Conservation (phyloP, 441 rosid genomes). For the Jatropha multifida region DNA sequence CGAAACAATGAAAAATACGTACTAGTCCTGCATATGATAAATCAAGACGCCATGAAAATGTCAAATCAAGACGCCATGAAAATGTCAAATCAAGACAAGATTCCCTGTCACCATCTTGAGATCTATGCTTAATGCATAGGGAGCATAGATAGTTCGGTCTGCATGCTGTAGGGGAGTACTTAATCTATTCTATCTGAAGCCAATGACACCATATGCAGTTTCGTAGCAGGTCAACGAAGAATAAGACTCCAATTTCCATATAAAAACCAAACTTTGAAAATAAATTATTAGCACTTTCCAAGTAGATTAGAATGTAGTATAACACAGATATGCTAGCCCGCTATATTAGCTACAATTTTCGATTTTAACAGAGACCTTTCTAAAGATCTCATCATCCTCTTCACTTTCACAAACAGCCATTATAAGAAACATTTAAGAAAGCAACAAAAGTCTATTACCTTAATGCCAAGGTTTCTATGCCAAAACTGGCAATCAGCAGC, state of each 20-base stretch:
- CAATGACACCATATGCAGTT: not conserved
- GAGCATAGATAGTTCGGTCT: not conserved
- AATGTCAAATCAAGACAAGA: not conserved
- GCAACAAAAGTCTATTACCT: constrained; percentile 43
- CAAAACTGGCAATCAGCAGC: constrained; percentile 99
- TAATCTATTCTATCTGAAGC: not conserved
- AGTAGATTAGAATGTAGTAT: not conserved
- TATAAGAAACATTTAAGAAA: constrained; percentile 1
- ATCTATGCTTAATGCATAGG: not conserved
- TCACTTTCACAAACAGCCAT: constrained; percentile 1
- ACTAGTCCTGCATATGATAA: not conserved
- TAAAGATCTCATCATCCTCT: not conserved
- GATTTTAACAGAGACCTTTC: not conserved
- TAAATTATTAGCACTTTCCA: not conserved
- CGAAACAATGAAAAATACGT: not conserved
- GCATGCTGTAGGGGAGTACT: not conserved
- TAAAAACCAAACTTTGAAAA: not conserved
- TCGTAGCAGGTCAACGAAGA: not conserved
- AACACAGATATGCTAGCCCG: not conserved
- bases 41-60: not conserved
- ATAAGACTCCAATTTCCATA: not conserved
- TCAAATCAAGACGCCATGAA: not conserved
- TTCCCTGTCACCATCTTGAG: not conserved
- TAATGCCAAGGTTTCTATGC: constrained; percentile 97
- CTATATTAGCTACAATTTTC: not conserved